Evolutionary conservation across 345 rosid species (phyloP).

Genomic region (Linum lewisii): DNA sequence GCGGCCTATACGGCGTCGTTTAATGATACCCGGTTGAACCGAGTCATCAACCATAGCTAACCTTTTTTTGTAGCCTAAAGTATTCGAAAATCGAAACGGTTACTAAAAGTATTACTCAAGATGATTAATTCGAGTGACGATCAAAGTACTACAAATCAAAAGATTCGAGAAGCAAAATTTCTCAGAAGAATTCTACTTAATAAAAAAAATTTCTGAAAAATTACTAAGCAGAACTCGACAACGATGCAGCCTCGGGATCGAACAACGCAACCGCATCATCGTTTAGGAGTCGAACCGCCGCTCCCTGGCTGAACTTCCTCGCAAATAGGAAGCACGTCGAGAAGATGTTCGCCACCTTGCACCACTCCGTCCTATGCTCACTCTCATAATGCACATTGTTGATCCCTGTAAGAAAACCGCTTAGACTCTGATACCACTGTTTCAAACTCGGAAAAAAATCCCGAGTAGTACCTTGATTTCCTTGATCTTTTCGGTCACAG

Average conservation of each 20-base stretch:
- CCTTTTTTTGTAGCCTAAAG: too few species aligned
- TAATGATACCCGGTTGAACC: too few species aligned
- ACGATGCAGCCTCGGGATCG: neutral
- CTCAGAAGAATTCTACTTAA: neutral
- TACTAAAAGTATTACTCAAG: too few species aligned
- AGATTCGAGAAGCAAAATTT: neutral
- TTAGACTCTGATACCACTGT: too few species aligned
- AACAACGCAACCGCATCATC: neutral
- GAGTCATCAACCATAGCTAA: too few species aligned
- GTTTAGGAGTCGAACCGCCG: slow-evolving; percentile 15
- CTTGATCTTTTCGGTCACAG: slow-evolving; percentile 4
- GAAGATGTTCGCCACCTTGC: neutral
- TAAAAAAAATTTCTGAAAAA: too few species aligned
- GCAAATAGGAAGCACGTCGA: slow-evolving; percentile 18
- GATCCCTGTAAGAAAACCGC: slow-evolving; percentile 9
- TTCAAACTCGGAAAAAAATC: too few species aligned
- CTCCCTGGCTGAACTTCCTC: slow-evolving; percentile 19
- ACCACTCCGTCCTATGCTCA: slow-evolving; percentile 8
- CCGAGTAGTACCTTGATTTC: slow-evolving; percentile 13
- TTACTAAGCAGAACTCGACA: neutral
- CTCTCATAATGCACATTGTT: slow-evolving; percentile 7
- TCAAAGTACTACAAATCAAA: too few species aligned
- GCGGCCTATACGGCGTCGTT: neutral
- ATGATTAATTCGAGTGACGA: too few species aligned
- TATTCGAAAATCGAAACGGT: too few species aligned